Percentiles rank a stretch among this genome's conserved stretches.
phyloP scores from a whole-genome alignment of 2,329 filamentous ascomycete genomes.

The Botrytis aclada region DNA sequence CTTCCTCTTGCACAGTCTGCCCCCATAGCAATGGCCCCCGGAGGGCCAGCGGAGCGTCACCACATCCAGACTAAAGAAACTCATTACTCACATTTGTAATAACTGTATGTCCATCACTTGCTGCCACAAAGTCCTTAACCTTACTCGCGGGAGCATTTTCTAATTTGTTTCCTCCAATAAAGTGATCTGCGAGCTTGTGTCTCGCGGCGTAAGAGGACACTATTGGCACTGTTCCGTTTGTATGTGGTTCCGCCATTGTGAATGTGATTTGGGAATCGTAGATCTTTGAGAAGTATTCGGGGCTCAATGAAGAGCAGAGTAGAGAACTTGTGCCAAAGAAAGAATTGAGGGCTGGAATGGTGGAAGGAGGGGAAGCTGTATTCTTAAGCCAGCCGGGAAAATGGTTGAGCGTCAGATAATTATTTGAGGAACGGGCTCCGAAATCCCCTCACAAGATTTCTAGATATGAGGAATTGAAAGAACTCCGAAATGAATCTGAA shows the following conservation, averaged over 20 bases:
- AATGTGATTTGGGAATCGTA: neutral
- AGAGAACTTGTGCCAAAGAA: conserved; percentile 29
- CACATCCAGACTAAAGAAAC: neutral
- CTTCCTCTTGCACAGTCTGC: neutral
- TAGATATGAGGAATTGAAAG: neutral
- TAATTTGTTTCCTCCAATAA: conserved; percentile 91
- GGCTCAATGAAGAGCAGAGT: conserved; percentile 33
- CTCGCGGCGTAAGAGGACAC: conserved; percentile 65
- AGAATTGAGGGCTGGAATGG: conserved; percentile 1
- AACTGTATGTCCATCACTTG: conserved; percentile 90
- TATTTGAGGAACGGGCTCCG: neutral
- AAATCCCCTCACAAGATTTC: neutral
- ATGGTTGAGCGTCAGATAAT: conserved; percentile 18
- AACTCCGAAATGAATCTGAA: neutral
- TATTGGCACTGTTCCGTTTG: conserved; percentile 46
- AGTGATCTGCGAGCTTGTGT: conserved; percentile 83
- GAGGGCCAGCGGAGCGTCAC: conserved; percentile 3
- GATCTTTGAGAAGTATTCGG: conserved; percentile 9
- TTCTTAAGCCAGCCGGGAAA: conserved; percentile 15
- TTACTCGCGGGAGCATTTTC: conserved; percentile 76
- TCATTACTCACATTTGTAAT: conserved; percentile 74
- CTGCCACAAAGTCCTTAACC: conserved; percentile 94
- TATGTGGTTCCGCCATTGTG: conserved; percentile 24
- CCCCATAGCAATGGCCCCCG: neutral
- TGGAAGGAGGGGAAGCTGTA: conserved; percentile 1